Evolutionary conservation across 805 yeast genomes (phyloP), one percentile per base, ranked within the genome.

Genomic region (Ogataea zsoltii): DNA sequence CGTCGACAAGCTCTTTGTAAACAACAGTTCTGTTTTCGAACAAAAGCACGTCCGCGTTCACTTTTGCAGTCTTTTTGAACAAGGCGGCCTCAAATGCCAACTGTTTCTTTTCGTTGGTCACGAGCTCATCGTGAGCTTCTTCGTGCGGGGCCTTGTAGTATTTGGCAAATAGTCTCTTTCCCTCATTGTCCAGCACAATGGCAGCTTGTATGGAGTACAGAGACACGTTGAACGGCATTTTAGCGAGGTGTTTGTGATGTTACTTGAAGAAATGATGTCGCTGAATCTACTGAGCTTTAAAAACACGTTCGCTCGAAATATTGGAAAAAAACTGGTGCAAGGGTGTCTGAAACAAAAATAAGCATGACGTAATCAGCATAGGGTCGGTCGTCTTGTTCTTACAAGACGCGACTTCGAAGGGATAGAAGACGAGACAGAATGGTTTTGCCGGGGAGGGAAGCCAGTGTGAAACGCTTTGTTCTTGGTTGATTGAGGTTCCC

Each of bases 1-100:
- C 76, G 63, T 94, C 98, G 43, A 88, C 76, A 48, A 79, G 72
- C 66, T 90, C 95, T 66, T 88, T 90, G 70, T 90, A 94, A n/a
- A 89, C 84, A 32, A 91, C 82, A 49, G 89, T 72, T 54, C 83
- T 85, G 62, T 80, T 80, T 58, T 90, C 96, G 61, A 81, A 85
- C 36, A 94, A 72, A 50, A 89, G 68, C 44, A 94, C 81, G 59
- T 91, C 98, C 41, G 85, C 79, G 60, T 85, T 82, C 52, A 83
- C 82, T 59, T 89, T 88, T 66, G 78, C 78, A n/a, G 96, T 83
- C 67, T 91, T 94, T 36, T 69, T 64, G 58, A 83, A 84, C 33
- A 94, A 68, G 4, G 76, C 74, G 54, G 77, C 69, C 68, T 94
- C 99, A 64, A 92, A 94, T 44, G 80, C 73, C 46, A 74, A 70